Evolutionary conservation across 148 eudicot species (phyloP).

Genomic region (Camellia japonica): DNA sequence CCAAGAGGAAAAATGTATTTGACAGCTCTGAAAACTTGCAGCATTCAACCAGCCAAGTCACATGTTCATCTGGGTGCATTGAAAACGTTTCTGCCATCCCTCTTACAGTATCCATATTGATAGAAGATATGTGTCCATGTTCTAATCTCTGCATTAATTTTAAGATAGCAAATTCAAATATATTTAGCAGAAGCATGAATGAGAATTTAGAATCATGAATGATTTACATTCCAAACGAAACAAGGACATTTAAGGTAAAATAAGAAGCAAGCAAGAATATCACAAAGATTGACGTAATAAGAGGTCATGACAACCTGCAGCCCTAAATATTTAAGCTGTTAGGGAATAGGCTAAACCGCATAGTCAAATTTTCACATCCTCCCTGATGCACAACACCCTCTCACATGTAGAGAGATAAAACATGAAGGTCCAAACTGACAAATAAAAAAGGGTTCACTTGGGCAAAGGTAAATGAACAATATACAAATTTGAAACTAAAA

Average conservation of each 20-base stretch:
- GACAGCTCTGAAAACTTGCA: slow-evolving; percentile 52
- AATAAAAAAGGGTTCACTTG: not conserved
- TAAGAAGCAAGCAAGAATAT: not conserved
- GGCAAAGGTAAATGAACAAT: not conserved
- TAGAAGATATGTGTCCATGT: slow-evolving; percentile 26
- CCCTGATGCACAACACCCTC: not conserved
- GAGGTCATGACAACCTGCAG: not conserved
- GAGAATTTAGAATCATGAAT: too few relatives aligned
- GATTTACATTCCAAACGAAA: slow-evolving; percentile 15
- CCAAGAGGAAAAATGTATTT: slow-evolving; percentile 59
- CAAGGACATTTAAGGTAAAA: not conserved
- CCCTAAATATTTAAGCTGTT: not conserved
- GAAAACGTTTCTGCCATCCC: slow-evolving; percentile 50
- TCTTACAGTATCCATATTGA: slow-evolving; percentile 49
- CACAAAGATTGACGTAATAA: not conserved
- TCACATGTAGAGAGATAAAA: not conserved
- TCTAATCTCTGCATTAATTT: not conserved
- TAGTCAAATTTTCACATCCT: not conserved
- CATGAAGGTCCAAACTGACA: not conserved
- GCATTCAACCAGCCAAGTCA: slow-evolving; percentile 72
- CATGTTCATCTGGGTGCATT: slow-evolving; percentile 34
- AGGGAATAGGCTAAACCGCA: not conserved
- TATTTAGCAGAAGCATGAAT: too few relatives aligned
- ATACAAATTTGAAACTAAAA: not conserved
- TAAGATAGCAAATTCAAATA: too few relatives aligned